Evolutionary conservation across 495 filamentous ascomycete species (phyloP).

Genomic region (Tetracladium setigerum): DNA sequence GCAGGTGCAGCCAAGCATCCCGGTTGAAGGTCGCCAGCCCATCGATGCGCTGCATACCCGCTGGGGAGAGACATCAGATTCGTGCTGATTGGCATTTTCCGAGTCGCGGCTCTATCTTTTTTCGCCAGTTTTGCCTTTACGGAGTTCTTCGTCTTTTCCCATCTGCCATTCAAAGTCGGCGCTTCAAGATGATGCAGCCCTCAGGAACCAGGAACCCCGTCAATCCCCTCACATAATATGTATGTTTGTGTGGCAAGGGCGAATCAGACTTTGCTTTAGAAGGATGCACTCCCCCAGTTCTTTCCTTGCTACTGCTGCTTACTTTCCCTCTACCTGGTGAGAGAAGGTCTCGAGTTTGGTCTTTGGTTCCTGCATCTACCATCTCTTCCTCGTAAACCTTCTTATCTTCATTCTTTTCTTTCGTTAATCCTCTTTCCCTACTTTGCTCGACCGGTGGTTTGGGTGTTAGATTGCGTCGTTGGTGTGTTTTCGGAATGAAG

Average conservation of each 20-base stretch:
- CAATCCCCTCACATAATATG: too few species aligned
- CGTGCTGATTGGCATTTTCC: conserved; percentile 7
- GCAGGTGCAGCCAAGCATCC: too few species aligned
- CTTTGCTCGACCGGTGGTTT: conserved; percentile 6
- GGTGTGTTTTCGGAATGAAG: conserved; percentile 13
- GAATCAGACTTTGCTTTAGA: too few species aligned
- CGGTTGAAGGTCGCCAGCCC: not conserved
- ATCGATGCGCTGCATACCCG: conserved; percentile 4
- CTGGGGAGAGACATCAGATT: conserved; percentile 7
- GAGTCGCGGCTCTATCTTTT: not conserved
- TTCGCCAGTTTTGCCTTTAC: conserved; percentile 1
- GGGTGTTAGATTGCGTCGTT: not conserved
- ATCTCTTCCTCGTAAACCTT: not conserved
- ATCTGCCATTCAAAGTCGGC: conserved; percentile 5
- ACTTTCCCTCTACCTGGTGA: not conserved
- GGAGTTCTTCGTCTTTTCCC: conserved; percentile 5
- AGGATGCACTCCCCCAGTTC: too few species aligned
- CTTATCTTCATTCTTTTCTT: conserved; percentile 8
- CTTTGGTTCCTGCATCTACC: not conserved
- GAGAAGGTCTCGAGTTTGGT: not conserved
- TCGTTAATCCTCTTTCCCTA: conserved; percentile 5
- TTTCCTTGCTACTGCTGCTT: too few species aligned
- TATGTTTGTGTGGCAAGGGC: too few species aligned
- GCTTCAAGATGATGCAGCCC: not conserved
- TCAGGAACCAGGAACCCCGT: too few species aligned